Conservation (phyloP, 2,329 filamentous ascomycete genomes). For the Aspergillus costaricaensis region DNA sequence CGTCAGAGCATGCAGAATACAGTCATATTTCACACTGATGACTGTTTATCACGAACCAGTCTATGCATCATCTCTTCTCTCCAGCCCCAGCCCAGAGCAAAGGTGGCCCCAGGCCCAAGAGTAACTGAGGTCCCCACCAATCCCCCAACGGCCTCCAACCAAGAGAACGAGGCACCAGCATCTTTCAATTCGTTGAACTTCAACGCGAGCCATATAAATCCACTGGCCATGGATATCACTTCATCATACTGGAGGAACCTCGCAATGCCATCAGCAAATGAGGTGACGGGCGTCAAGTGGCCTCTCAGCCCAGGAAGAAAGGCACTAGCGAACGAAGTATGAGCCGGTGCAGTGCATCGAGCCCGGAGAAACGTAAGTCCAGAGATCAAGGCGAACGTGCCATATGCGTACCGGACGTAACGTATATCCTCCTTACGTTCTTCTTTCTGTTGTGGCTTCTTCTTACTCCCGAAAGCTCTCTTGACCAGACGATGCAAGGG, state of each 20-base stretch:
- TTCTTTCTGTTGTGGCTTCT: neutral
- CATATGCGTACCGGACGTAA: neutral
- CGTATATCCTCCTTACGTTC: neutral
- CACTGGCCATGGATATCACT: neutral
- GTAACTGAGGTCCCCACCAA: neutral
- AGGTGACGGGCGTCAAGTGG: neutral
- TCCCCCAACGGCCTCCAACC: neutral
- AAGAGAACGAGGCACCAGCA: neutral
- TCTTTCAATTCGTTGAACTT: constrained; percentile 4
- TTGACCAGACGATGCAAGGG: neutral
- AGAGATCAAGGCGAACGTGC: constrained; percentile 2
- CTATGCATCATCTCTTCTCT: neutral
- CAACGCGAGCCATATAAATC: constrained; percentile 8
- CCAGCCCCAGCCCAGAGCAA: neutral
- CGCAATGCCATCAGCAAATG: constrained; percentile 6
- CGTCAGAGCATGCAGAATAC: too few relatives aligned
- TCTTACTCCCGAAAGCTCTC: neutral
- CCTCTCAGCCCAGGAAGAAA: neutral
- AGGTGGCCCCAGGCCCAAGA: neutral
- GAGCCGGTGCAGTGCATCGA: neutral
- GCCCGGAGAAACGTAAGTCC: constrained; percentile 2
- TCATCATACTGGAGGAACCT: constrained; percentile 13
- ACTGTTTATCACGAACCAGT: too few relatives aligned
- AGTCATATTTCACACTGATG: too few relatives aligned
- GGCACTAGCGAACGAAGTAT: neutral